Evolutionary conservation across 2,329 filamentous ascomycete genomes (phyloP), one percentile per base, ranked within the genome.

Genomic region (Sarocladium oryzae): DNA sequence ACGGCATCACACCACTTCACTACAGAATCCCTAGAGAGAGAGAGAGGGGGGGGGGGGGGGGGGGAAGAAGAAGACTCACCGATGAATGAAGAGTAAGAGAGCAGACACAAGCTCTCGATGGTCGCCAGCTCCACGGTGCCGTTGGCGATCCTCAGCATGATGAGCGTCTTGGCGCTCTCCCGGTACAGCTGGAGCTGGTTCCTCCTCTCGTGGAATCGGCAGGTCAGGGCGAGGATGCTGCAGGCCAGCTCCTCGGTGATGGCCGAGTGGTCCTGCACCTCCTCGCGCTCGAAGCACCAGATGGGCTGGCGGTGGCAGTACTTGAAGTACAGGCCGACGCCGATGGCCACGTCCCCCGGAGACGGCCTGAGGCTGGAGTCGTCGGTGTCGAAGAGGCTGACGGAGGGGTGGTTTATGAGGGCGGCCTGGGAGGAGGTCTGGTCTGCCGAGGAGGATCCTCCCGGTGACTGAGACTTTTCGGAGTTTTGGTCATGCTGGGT

Each of bases 131-230:
- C 70, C 2, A 78, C 75, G 0, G 71, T 69, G 2, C 75, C 75
- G 52, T 75, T 75, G 1, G 75, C 74, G 32, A 78, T 71, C 18
- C 74, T 71, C 4, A 75, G 65, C 74, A 77, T 77, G 55, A 64
- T 68, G 56, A 67, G 59, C 51, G 59, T 70, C 61, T 61, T 71
- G 36, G 67, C 74, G 61, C 63, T 68, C 46, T 67, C 67, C 37
- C 63, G 62, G 36, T 69, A 69, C 4, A 65, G 50, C 51, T 64
- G 65, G 11, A 63, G 50, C 41, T 66, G 62, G 9, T 68, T 61
- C 5, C 61, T 55, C 35, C 60, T 66, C 2, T 67, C 61, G 2
- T 66, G 67, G 55, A 69, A 72, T 16, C 69, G 67, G 48, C 67
- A 60, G 0, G 69, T 70, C 40, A 72, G 49, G 1, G 68, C 66